Evolutionary conservation across 2,329 filamentous ascomycete species (phyloP), one percentile per base, ranked within the genome.

Genomic region (Pseudogymnoascus sp.): DNA sequence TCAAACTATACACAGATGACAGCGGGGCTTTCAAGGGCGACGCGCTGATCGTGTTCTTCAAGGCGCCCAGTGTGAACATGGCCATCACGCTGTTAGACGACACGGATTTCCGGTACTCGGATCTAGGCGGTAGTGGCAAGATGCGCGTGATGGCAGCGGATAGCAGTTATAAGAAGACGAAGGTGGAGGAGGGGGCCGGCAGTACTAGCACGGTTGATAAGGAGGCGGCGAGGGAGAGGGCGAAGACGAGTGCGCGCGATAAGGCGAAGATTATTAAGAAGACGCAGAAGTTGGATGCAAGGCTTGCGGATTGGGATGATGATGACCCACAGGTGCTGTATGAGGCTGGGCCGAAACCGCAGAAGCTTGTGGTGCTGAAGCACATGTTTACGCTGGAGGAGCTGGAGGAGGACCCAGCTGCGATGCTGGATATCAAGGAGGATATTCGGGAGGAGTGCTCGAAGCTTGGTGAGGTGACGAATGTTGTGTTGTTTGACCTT

Each of bases 251-350:
- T 68, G 80, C 83, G 69, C 85, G 85, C 66, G 91, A 96, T 67
- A 90, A 93, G 75, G 87, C 89, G 74, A 96, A 96, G 78, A 89
- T 96, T 65, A 96, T 96, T 73, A 89, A 87, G 75, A 93, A 93
- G 76, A 93, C 91, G 0, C 90, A 96, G 74, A 95, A 93, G 74
- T 81, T 97, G 69, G 91, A 93, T 71, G 93, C 91, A 59, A 93
- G 93, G 77, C 84, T 97, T 36, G 89, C 92, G 3, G 93, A 97
- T 75, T 99, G 95, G 95, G 90, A 91, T 71, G 93, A 97, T 71
- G 93, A 97, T 73, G 88, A 93, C 62, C 84, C 88, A 25, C 83
- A 80, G 1, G 75, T 79, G 23, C 71, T 85, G 23, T 80, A 82
- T n/a, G 80, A 85, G 43, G 75, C 77, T 62, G 59, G 59, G 1